These are phyloP conservation scores for Pleurotus giganteus DNA, from an alignment of 768 basidiomycete genomes.

Conservation along the genomic window DNA sequence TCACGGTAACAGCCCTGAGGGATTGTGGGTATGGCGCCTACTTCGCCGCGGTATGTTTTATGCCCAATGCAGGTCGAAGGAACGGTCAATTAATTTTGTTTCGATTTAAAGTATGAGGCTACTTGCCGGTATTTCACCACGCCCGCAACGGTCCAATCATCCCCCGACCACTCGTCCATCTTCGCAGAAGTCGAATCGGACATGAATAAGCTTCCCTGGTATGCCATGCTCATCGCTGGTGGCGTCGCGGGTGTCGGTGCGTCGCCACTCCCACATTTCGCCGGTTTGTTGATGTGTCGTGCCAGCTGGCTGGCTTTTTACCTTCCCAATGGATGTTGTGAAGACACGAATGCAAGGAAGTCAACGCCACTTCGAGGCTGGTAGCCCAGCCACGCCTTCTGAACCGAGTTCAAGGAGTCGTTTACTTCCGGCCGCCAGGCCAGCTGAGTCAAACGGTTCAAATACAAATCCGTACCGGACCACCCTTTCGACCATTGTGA, in stretches of 20 bases:
- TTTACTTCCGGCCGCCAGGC: constrained; percentile 11
- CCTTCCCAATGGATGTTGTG: constrained; percentile 87
- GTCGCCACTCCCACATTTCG: constrained; percentile 9
- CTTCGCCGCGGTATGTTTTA: constrained; percentile 65
- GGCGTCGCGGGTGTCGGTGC: constrained; percentile 68
- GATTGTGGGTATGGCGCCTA: constrained; percentile 87
- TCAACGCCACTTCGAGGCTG: constrained; percentile 11
- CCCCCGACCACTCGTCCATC: constrained; percentile 28
- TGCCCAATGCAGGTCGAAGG: neutral
- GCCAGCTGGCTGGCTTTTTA: constrained; percentile 68
- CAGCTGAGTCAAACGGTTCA: constrained; percentile 4
- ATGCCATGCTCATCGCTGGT: constrained; percentile 66
- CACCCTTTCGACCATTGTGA: constrained; percentile 52
- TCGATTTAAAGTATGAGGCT: constrained; percentile 53
- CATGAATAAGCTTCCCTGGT: constrained; percentile 42
- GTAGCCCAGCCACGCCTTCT: constrained; percentile 1
- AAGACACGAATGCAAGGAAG: constrained; percentile 85
- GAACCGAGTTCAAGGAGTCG: constrained; percentile 12
- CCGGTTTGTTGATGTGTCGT: neutral
- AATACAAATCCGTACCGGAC: constrained; percentile 65
- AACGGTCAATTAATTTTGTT: constrained; percentile 8
- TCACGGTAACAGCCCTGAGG: constrained; percentile 68
- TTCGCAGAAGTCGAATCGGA: constrained; percentile 30
- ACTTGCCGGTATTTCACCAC: constrained; percentile 49
- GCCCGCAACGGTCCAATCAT: constrained; percentile 14